Evolutionary conservation across 2,329 filamentous ascomycete species (phyloP).

Genomic region (Cladosporium sp.): DNA sequence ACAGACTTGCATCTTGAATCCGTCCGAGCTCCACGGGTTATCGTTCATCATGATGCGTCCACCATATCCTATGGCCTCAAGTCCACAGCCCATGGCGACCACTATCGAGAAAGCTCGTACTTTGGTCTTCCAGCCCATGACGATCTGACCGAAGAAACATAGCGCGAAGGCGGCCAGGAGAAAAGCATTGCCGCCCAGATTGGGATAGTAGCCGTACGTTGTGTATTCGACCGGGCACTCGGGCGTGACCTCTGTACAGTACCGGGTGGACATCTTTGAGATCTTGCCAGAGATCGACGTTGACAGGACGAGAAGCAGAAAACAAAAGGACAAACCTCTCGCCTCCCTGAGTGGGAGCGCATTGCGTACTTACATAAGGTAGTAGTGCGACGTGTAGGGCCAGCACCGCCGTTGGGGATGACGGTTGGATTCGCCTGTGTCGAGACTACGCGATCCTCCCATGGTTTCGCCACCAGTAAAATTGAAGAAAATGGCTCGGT

Average conservation of each 20-base stretch:
- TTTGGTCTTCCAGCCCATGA: no score
- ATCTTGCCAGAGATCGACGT: background rate
- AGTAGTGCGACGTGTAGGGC: background rate
- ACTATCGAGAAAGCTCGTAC: no score
- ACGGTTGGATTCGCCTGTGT: constrained; percentile 4
- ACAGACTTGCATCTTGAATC: constrained; percentile 42
- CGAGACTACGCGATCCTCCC: constrained; percentile 3
- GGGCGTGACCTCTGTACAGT: background rate
- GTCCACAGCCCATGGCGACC: no score
- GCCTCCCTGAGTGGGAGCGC: background rate
- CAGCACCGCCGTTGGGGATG: background rate
- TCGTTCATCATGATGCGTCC: constrained; percentile 39
- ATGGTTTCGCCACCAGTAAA: background rate
- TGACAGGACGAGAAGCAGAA: background rate
- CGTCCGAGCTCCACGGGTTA: constrained; percentile 39
- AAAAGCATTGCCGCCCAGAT: no score
- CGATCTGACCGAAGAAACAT: no score
- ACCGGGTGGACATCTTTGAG: constrained; percentile 15
- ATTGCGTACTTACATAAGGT: background rate
- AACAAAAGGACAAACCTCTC: background rate
- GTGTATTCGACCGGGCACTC: no score
- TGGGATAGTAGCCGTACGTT: no score
- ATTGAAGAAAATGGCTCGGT: constrained; percentile 1
- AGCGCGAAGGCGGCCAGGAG: no score
- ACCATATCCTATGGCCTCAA: constrained; percentile 40